Evolutionary conservation across 2,329 filamentous ascomycete species (phyloP).

Genomic region (Penicillium sp.): DNA sequence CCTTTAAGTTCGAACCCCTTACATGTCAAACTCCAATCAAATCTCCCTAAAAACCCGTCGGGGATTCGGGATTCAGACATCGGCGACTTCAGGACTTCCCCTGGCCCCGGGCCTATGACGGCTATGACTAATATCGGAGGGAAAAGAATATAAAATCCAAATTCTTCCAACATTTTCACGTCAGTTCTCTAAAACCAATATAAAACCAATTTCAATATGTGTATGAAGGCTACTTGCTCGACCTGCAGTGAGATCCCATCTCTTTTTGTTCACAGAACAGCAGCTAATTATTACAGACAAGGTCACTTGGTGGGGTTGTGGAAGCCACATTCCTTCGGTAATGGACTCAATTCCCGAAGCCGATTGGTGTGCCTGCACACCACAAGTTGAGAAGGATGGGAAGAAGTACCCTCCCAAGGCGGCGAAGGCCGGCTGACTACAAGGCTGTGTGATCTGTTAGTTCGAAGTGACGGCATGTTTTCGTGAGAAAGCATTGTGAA

Average conservation of each 20-base stretch:
- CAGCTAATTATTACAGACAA: slow-evolving; percentile 48
- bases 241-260: slow-evolving; percentile 57
- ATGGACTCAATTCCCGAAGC: slow-evolving; percentile 58
- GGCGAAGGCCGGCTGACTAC: slow-evolving; percentile 42
- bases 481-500: not conserved
- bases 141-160: slow-evolving; percentile 19
- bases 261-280: not conserved
- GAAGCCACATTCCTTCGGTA: slow-evolving; percentile 59
- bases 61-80: slow-evolving; percentile 26
- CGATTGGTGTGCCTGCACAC: slow-evolving; percentile 65
- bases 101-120: not conserved
- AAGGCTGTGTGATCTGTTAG: slow-evolving; percentile 22
- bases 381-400: slow-evolving; percentile 60
- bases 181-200: not conserved
- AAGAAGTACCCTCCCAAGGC: slow-evolving; percentile 66
- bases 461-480: not conserved
- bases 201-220: slow-evolving; percentile 52
- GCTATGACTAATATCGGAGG: slow-evolving; percentile 23
- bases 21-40: not conserved
- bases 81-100: slow-evolving; percentile 13
- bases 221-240: slow-evolving; percentile 61
- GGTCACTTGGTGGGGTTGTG: slow-evolving; percentile 65
- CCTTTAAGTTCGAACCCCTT: not conserved
- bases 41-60: slow-evolving; percentile 8
- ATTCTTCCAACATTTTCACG: slow-evolving; percentile 1